phyloP scores from a whole-genome alignment of 768 basidiomycete genomes.

The Mycena rosella region DNA sequence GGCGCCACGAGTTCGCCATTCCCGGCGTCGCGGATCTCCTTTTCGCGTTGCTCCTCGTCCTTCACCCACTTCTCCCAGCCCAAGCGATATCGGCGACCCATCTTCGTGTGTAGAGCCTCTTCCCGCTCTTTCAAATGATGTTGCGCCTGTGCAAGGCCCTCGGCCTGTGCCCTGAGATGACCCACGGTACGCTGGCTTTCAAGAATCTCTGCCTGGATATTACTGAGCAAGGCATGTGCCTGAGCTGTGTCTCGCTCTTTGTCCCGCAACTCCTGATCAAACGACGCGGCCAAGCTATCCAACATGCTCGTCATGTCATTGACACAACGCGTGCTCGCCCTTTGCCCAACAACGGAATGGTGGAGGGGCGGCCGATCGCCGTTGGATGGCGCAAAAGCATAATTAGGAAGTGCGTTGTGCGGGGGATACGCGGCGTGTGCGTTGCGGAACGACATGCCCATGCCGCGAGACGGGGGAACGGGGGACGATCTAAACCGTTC shows the following conservation, averaged over 20 bases:
- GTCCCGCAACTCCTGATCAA: conserved; percentile 91
- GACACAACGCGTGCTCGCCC: conserved; percentile 86
- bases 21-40: conserved; percentile 70
- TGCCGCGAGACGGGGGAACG: conserved; percentile 74
- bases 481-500: conserved; percentile 97
- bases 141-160: conserved; percentile 72
- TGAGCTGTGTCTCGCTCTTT: conserved; percentile 94
- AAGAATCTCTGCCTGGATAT: conserved; percentile 91
- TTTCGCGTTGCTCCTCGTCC: conserved; percentile 86
- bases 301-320: conserved; percentile 90
- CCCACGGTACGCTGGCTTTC: conserved; percentile 84
- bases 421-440: conserved; percentile 72
- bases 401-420: conserved; percentile 52
- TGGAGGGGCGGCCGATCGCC: conserved; percentile 82
- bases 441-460: conserved; percentile 81
- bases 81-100: conserved; percentile 84
- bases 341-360: conserved; percentile 87
- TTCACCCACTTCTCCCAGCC: conserved; percentile 96
- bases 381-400: conserved; percentile 63
- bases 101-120: conserved; percentile 74
- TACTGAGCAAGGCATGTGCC: conserved; percentile 86
- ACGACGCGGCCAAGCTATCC: conserved; percentile 88
- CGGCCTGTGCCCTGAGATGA: conserved; percentile 77
- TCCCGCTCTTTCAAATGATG: conserved; percentile 72
- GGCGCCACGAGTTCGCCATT: conserved; percentile 67